Evolutionary conservation across 768 basidiomycete species (phyloP), one percentile per base, ranked within the genome.

Genomic region (Psilocybe tampanensis): DNA sequence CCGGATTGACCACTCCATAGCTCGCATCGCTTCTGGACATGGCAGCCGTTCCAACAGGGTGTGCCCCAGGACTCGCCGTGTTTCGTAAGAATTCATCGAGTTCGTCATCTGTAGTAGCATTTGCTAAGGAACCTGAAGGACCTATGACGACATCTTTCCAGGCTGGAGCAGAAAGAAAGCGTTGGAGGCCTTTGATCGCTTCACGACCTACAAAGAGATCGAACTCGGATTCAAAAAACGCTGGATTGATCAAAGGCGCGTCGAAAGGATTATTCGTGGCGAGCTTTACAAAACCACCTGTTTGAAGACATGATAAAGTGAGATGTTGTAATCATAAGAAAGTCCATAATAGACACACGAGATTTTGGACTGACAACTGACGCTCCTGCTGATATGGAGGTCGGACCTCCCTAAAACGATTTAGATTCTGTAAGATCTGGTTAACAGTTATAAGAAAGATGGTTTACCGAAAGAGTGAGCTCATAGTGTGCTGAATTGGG

Each of bases 221-320:
- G 29, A 68, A 65, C 0, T 58, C 56, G 24, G 60, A 60, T 32
- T 32, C 63, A 22, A 80, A 72, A 67, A 80, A 75, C 34, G 74
- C 75, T 1, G 80, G 78, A 61, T 85, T 73, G 64, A 85, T 81
- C 9, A 70, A 43, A 0, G 83, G 81, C 21, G 67, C 47, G 36
- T 69, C 71, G 64, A 82, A 81, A 12, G 77, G 71, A 60, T 74
- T 65, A 17, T 68, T 74, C 9, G 77, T 74, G 34, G 68, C 74
- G 45, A 82, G 55, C 2, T 62, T 69, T 2, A 74, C 56, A 7
- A 62, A 56, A 26, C 65, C 66, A 23, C 65, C 53, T 59, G 44
- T 19, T 39, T 39, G 4, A 19, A 47, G 26, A n/a, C n/a, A 15
- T 8, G 7, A 45, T 24, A 9, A 22, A 4, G 12, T 58, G 3